phyloP scores from a whole-genome alignment of 1,284 basidiomycete species.

The Coriolopsis trogii region DNA sequence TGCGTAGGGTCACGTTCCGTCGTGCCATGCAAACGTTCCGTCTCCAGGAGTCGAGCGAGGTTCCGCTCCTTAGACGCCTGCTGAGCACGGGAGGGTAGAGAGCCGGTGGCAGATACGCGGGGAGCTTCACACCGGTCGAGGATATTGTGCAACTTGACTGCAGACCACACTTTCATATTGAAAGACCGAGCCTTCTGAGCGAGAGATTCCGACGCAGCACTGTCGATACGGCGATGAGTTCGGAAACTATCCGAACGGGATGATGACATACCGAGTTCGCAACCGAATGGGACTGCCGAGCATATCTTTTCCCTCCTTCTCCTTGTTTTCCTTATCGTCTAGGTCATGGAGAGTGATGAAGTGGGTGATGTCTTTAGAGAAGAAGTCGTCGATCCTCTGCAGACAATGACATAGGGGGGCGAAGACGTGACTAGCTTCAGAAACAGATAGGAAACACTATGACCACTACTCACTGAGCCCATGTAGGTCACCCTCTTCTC shows the following conservation, averaged over 20 bases:
- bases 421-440: not conserved
- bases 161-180: constrained; percentile 89
- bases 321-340: constrained; percentile 67
- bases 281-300: constrained; percentile 71
- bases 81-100: constrained; percentile 31
- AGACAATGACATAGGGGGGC: no score
- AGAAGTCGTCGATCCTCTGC: constrained; percentile 84
- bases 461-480: constrained; percentile 71
- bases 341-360: constrained; percentile 66
- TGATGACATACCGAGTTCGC: constrained; percentile 51
- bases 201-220: constrained; percentile 45
- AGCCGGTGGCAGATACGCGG: constrained; percentile 24
- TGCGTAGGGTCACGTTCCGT: constrained; percentile 92
- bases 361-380: constrained; percentile 85
- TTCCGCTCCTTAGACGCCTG: constrained; percentile 37
- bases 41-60: constrained; percentile 75
- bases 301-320: constrained; percentile 31
- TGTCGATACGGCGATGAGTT: not conserved
- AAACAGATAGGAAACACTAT: not conserved
- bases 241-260: not conserved
- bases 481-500: constrained; percentile 63
- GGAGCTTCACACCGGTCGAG: constrained; percentile 60
- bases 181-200: constrained; percentile 78
- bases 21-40: constrained; percentile 87
- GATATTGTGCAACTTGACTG: constrained; percentile 75